phyloP scores from a whole-genome alignment of 495 filamentous ascomycete species.

The Friedmanniomyces endolithicus region DNA sequence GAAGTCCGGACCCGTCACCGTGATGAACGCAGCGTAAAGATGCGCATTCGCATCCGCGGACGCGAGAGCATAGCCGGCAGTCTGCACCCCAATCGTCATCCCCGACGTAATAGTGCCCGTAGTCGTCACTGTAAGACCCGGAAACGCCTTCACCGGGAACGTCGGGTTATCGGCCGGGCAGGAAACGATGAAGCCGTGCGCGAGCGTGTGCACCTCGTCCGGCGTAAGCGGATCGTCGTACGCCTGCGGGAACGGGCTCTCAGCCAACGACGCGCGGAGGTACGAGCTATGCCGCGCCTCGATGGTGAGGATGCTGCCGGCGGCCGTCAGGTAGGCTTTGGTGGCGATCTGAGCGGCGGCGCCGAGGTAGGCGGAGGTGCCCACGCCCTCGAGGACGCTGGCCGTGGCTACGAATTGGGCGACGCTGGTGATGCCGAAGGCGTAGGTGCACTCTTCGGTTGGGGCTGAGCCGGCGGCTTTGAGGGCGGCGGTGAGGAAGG shows the following conservation, averaged over 20 bases:
- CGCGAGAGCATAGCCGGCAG: slow-evolving; percentile 12
- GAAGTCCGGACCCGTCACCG: slow-evolving; percentile 30
- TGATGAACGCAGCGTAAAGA: slow-evolving; percentile 34
- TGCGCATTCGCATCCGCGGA: not conserved
- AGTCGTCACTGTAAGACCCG: slow-evolving; percentile 12
- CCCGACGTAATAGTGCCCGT: slow-evolving; percentile 13
- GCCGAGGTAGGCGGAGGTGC: slow-evolving; percentile 41
- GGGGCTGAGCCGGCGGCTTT: slow-evolving; percentile 36
- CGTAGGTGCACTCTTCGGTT: slow-evolving; percentile 44
- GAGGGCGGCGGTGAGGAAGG: slow-evolving; percentile 42
- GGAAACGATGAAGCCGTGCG: slow-evolving; percentile 44
- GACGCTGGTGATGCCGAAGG: slow-evolving; percentile 42
- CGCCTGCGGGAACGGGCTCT: slow-evolving; percentile 41
- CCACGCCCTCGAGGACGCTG: slow-evolving; percentile 40
- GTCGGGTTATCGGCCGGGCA: slow-evolving; percentile 43
- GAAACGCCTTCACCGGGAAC: slow-evolving; percentile 46
- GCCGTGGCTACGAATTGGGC: slow-evolving; percentile 40
- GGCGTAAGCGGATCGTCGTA: slow-evolving; percentile 47
- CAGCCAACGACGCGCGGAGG: slow-evolving; percentile 39
- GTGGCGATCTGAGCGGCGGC: slow-evolving; percentile 46
- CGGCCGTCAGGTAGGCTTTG: slow-evolving; percentile 44
- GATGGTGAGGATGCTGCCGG: slow-evolving; percentile 49
- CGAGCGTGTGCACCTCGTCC: slow-evolving; percentile 50
- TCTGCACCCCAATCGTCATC: slow-evolving; percentile 14
- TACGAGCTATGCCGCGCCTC: slow-evolving; percentile 50